Evolutionary conservation across 75 land plant species (phyloP).

Genomic region (Cryptomeria japonica): DNA sequence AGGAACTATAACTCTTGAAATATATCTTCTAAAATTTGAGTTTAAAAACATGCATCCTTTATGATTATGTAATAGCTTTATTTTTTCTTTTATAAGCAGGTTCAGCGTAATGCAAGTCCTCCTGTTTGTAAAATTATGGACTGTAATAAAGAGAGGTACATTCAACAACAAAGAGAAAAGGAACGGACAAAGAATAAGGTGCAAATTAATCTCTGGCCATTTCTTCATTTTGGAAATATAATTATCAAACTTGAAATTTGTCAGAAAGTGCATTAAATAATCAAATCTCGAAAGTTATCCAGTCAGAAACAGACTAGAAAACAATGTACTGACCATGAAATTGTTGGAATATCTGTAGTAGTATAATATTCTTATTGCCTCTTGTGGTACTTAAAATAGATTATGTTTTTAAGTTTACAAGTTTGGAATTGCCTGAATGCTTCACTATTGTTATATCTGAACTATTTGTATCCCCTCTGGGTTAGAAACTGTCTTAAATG

Average conservation of each 20-base stretch:
- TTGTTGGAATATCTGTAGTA: not conserved
- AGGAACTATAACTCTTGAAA: not conserved
- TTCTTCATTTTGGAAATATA: not conserved
- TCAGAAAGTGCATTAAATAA: not conserved
- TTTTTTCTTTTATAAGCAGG: conserved; percentile 28
- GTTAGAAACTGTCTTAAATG: not conserved
- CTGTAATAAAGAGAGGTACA: conserved; percentile 51
- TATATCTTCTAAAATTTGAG: not conserved
- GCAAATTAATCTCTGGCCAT: not conserved
- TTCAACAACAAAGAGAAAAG: conserved; percentile 39
- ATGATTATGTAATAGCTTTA: not conserved
- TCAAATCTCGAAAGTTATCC: not conserved
- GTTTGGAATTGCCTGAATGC: not conserved
- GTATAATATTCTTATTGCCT: not conserved
- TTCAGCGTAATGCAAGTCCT: conserved; percentile 46
- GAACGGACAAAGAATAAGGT: conserved; percentile 65
- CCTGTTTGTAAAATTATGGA: conserved; percentile 78
- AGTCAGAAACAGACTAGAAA: not conserved
- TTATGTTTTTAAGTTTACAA: not conserved
- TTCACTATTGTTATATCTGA: not conserved
- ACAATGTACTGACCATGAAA: not conserved
- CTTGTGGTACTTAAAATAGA: not conserved
- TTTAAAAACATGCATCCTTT: not conserved
- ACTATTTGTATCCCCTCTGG: not conserved
- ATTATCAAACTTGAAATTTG: not conserved